Conservation (phyloP, 2,329 filamentous ascomycete species). For the Purpureocillium takamizusanense region DNA sequence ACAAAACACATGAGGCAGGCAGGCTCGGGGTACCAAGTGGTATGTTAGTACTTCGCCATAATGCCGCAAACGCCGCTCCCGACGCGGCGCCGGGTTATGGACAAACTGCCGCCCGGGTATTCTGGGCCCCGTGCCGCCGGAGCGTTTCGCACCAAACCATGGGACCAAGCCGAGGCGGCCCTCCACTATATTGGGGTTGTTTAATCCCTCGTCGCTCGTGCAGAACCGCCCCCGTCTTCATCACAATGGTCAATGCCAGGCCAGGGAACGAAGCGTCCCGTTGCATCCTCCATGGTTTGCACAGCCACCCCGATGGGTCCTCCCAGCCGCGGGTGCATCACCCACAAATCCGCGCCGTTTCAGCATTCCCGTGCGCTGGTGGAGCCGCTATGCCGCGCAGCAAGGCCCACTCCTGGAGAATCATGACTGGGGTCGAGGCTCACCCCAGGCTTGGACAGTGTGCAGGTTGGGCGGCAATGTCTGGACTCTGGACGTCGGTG, state of each 20-base stretch:
- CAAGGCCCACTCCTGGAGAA: not conserved
- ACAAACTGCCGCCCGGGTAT: too few relatives aligned
- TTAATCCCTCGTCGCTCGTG: not conserved
- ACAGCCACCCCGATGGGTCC: constrained; percentile 17
- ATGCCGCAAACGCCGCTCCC: too few relatives aligned
- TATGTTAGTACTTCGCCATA: too few relatives aligned
- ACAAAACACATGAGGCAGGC: too few relatives aligned
- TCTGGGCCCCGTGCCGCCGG: too few relatives aligned
- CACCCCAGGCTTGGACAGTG: not conserved
- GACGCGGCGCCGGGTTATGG: too few relatives aligned
- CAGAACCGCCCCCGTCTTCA: not conserved
- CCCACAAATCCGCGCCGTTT: constrained; percentile 1
- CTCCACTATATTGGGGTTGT: not conserved
- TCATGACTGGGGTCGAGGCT: constrained; percentile 1
- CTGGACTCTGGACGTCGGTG: too few relatives aligned
- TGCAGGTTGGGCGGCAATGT: not conserved
- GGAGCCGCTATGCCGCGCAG: constrained; percentile 1
- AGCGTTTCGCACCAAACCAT: too few relatives aligned
- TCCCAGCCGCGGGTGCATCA: not conserved
- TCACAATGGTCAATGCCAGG: constrained; percentile 2
- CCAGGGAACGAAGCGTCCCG: too few relatives aligned
- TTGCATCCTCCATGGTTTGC: constrained; percentile 13
- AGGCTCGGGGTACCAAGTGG: too few relatives aligned
- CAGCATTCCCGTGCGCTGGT: constrained; percentile 1
- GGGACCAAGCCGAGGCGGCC: not conserved